Evolutionary conservation across 345 rosid species (phyloP).

Genomic region (Microthlaspi erraticum): DNA sequence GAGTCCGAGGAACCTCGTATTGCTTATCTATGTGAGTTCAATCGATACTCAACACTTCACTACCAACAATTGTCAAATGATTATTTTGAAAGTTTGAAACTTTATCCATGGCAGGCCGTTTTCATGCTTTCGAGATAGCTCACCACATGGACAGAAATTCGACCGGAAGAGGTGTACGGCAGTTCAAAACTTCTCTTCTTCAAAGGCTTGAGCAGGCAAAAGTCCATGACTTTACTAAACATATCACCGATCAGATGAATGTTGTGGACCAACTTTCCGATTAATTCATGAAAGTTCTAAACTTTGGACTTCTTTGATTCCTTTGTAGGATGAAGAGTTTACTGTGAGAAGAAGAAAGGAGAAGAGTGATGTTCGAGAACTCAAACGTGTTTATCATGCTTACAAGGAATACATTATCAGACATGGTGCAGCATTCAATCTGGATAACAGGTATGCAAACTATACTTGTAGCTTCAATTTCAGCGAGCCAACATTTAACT

Average conservation of each 20-base stretch:
- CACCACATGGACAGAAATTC: slow-evolving; percentile 79
- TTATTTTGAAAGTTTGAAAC: neutral
- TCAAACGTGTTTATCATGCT: slow-evolving; percentile 72
- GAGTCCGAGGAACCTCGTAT: slow-evolving; percentile 73
- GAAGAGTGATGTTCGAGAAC: slow-evolving; percentile 71
- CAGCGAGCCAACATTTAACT: slow-evolving; percentile 19
- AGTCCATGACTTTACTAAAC: slow-evolving; percentile 11
- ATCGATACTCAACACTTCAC: slow-evolving; percentile 14
- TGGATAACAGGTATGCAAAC: slow-evolving; percentile 54
- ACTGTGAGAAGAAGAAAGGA: slow-evolving; percentile 55
- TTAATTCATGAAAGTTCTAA: neutral
- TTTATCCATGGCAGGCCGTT: slow-evolving; percentile 65
- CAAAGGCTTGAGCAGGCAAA: slow-evolving; percentile 79
- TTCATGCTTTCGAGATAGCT: slow-evolving; percentile 82
- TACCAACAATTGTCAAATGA: neutral
- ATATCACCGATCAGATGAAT: neutral
- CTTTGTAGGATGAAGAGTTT: slow-evolving; percentile 68
- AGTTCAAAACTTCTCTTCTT: slow-evolving; percentile 91
- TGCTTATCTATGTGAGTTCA: slow-evolving; percentile 83
- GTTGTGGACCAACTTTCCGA: slow-evolving; percentile 1
- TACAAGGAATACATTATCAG: slow-evolving; percentile 62
- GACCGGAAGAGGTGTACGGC: slow-evolving; percentile 80
- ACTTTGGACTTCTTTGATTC: slow-evolving; percentile 22
- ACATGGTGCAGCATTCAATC: slow-evolving; percentile 56
- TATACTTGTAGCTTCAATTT: neutral